Conservation (phyloP, 495 filamentous ascomycete species). For the Podospora didyma region DNA sequence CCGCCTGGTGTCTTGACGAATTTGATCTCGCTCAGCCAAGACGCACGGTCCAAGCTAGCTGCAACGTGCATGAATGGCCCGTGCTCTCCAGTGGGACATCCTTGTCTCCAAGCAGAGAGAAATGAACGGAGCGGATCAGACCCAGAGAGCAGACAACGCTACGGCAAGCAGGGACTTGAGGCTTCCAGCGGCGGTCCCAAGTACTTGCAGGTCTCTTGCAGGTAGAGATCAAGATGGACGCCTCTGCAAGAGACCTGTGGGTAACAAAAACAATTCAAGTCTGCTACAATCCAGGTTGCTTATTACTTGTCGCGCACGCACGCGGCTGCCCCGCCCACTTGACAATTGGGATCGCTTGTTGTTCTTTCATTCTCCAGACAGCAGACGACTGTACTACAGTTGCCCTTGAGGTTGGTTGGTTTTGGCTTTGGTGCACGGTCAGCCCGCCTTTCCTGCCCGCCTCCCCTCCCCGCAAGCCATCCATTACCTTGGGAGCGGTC, state of each 20-base stretch:
- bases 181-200: background rate
- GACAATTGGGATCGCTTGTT: no score
- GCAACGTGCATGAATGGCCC: background rate
- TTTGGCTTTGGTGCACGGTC: no score
- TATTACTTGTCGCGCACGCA: background rate
- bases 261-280: background rate
- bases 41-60: background rate
- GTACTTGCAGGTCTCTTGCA: slow-evolving; percentile 9
- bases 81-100: background rate
- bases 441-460: no score
- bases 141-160: background rate
- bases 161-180: background rate
- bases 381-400: no score
- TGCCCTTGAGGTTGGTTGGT: no score
- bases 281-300: background rate
- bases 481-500: no score
- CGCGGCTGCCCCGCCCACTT: background rate
- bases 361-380: no score
- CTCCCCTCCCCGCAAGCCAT: no score
- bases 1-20: no score
- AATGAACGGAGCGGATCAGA: background rate
- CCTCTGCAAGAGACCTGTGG: background rate
- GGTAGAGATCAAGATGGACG: slow-evolving; percentile 6
- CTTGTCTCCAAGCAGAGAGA: background rate
- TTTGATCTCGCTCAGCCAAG: background rate